Base-by-base conservation (phyloP, 306 rosid species). In the Casuarina cunninghamiana region DNA sequence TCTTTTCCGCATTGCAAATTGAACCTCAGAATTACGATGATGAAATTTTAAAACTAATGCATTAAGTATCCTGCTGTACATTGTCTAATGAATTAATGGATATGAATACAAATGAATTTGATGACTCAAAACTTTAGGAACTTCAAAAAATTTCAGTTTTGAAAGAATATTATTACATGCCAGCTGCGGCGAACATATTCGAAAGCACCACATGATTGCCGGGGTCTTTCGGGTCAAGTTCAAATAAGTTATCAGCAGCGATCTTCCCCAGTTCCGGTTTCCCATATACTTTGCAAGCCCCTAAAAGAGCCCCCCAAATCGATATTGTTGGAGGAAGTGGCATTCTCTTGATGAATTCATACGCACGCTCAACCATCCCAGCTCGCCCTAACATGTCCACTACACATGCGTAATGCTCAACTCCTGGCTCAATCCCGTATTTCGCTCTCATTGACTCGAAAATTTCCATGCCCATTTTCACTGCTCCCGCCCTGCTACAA, bases 161-260 rank as follows among this genome's bases (percentile, higher is more conserved):
- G 53, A 44, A 62, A 50, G 76, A 44, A 48, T 17, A 65, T 69
- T 72, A 53, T 79, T 90, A 94, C 96, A 96, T 90, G 81, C 96
- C 93, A 60, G 93, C 85, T 54, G 90, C 87, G n/a, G 96, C 94
- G 66, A 92, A 85, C 87, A 90, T 80, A 62, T 94, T 94, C 32
- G 97, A 94, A 68, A 94, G 89, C 82, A 94, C 90, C 48, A 92
- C 95, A 80, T 88, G 92, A 75, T 92, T 90, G 80, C 98, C 98
- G 2, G 98, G 90, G 85, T 94, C 98, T 32, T 84, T 88, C 35
- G 94, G 97, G 78, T 94, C 97, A 54, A 90, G 97, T 81, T 84
- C 82, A 73, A 94, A 94, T 74, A 94, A 78, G 21, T 89, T 90
- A 16, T 92, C 88, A 10, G 98, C 96, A 2, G 92, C 96, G 74